Conservation (phyloP, 768 basidiomycete genomes). For the Tulasnella sp. region DNA sequence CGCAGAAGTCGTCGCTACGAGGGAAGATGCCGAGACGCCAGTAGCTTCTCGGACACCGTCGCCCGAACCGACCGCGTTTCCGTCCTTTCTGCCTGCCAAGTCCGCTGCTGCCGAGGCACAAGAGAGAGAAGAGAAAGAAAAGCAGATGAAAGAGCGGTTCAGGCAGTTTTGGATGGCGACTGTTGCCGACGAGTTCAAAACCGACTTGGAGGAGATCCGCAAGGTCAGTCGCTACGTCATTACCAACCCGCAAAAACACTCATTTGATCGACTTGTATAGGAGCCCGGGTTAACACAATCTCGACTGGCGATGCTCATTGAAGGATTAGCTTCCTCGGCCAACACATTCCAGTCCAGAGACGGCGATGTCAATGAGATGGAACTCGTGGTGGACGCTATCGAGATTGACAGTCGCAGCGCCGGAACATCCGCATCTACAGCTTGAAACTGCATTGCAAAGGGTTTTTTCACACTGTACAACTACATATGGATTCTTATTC, state of each 20-base stretch:
- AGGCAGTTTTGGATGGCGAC: conserved; percentile 81
- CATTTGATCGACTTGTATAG: conserved; percentile 21
- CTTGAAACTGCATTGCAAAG: neutral
- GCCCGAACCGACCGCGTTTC: conserved; percentile 31
- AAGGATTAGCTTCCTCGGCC: conserved; percentile 69
- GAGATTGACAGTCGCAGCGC: neutral
- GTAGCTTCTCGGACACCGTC: conserved; percentile 20
- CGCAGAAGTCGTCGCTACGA: neutral
- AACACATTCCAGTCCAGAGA: conserved; percentile 44
- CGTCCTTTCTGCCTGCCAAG: conserved; percentile 38
- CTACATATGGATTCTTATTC: neutral
- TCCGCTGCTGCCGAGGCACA: conserved; percentile 17
- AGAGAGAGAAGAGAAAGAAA: conserved; percentile 35
- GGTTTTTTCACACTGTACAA: neutral
- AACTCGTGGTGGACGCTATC: conserved; percentile 42
- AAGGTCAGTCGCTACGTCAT: conserved; percentile 36
- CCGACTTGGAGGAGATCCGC: conserved; percentile 72
- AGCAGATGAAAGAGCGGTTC: conserved; percentile 52
- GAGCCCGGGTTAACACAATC: conserved; percentile 60
- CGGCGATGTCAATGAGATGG: conserved; percentile 49
- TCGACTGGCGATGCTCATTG: conserved; percentile 61
- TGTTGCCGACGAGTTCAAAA: conserved; percentile 68
- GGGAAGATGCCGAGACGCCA: neutral
- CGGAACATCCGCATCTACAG: neutral
- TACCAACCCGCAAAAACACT: conserved; percentile 21